Base-by-base conservation (phyloP, 371 early-diverging fungal genomes). In the Entomophthora muscae region DNA sequence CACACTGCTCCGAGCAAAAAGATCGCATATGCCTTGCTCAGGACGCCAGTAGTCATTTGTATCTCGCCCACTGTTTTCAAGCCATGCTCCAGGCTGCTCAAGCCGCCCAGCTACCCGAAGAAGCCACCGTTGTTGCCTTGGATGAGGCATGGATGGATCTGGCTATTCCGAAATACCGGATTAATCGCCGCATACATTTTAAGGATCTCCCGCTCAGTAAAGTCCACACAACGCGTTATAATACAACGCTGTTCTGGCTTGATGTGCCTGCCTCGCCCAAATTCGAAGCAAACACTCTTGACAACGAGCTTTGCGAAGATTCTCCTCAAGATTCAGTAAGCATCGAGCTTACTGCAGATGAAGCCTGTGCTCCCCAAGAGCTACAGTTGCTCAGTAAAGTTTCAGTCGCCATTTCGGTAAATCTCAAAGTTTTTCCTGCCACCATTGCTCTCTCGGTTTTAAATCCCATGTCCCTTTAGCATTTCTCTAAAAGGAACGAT, bases 1-100 rank as follows among this genome's bases (percentile, higher is more conserved):
- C 75, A 23, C 83, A 81, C 5, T 93, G 93, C 75, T 92, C 93
- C 64, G 73, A 78, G 29, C 78, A 80, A 57, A 95, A 94, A 72
- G 83, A 85, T 33, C 76, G 79, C 0, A 77, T 89, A 32, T 85
- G 88, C 68, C 79, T 80, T 66, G 93, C 93, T 0, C 89, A 92
- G 71, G 92, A 93, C 55, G 82, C 84, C 53, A 84, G 84, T 53
- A 78, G 78, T 53, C 76, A 81, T 27, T 75, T 93, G 0, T 93
- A 84, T 66, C 76, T 93, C 23, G 76, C 80, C 53, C 82, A 77
- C 42, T 83, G 85, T 61, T 73, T 85, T 55, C 63, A 71, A 57
- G 77, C 69, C 57, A 32, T 74, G 64, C 68, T 76, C 22, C 65
- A 63, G 51, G 67, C 63, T 21, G 53, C 70, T 24, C 73, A 76